These are phyloP conservation scores for Parastagonospora avenae DNA, from an alignment of 2,329 filamentous ascomycete genomes.

Conservation along the genomic window DNA sequence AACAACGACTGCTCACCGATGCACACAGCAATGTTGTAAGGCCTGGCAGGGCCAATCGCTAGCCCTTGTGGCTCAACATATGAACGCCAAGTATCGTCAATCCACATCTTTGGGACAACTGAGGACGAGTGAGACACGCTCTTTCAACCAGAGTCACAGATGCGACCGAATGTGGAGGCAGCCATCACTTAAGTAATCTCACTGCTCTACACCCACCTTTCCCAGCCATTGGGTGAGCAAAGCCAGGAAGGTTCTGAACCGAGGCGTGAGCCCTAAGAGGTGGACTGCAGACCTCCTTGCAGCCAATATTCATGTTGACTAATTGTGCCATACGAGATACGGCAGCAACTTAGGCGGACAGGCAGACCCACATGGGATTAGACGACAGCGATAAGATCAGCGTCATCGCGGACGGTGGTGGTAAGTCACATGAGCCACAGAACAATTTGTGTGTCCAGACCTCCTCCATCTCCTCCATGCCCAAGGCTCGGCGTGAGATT, in stretches of 20 bases:
- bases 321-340: constrained; percentile 11
- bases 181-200: neutral
- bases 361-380: constrained; percentile 13
- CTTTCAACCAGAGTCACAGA: neutral
- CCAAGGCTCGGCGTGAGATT: constrained; percentile 2
- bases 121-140: constrained; percentile 2
- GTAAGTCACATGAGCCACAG: too few relatives aligned
- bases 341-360: constrained; percentile 11
- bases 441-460: neutral
- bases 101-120: constrained; percentile 1
- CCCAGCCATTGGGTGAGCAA: neutral
- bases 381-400: constrained; percentile 1
- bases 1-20: neutral
- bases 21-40: neutral
- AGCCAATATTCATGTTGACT: constrained; percentile 17
- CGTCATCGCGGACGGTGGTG: neutral
- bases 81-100: neutral
- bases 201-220: neutral
- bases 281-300: constrained; percentile 10
- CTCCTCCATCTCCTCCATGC: neutral
- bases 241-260: constrained; percentile 2
- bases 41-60: neutral
- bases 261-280: neutral
- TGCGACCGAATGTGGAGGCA: constrained; percentile 1
- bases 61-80: constrained; percentile 2